A percentile compares a stretch with the other conserved stretches of the same genome.
These are phyloP conservation scores for Agaricus subrufescens DNA, from an alignment of 768 basidiomycete genomes.

Conservation along the genomic window DNA sequence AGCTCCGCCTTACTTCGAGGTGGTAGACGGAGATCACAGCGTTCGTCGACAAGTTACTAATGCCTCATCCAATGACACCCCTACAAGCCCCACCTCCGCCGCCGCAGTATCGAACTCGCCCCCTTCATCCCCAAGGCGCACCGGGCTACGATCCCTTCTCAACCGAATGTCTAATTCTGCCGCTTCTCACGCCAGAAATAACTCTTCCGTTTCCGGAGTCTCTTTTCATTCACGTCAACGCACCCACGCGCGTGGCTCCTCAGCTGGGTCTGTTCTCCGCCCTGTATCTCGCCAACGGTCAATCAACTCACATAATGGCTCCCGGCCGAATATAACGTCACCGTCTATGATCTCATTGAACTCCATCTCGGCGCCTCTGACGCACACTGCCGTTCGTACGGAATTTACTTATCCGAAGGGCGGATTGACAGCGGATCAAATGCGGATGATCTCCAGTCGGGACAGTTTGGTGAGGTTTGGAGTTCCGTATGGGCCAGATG, in stretches of 20 bases:
- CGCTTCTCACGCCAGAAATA: slow-evolving; percentile 24
- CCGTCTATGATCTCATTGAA: slow-evolving; percentile 68
- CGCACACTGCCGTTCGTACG: slow-evolving; percentile 67
- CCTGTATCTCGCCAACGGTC: slow-evolving; percentile 45
- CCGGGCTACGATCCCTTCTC: slow-evolving; percentile 46
- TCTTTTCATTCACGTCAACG: background rate
- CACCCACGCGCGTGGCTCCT: slow-evolving; percentile 30
- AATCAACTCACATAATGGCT: slow-evolving; percentile 28
- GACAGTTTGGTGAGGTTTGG: slow-evolving; percentile 68
- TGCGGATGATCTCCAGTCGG: slow-evolving; percentile 65
- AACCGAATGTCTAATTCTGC: slow-evolving; percentile 29
- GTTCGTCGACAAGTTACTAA: background rate
- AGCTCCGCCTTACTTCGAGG: slow-evolving; percentile 67
- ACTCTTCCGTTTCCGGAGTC: slow-evolving; percentile 24
- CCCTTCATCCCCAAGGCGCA: slow-evolving; percentile 23
- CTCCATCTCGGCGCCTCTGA: slow-evolving; percentile 72
- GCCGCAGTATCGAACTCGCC: background rate
- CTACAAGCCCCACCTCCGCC: background rate
- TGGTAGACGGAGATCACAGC: slow-evolving; percentile 20
- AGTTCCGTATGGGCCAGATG: slow-evolving; percentile 72
- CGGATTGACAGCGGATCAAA: slow-evolving; percentile 58
- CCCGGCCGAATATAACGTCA: slow-evolving; percentile 40
- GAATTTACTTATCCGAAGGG: slow-evolving; percentile 64
- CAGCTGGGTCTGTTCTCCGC: slow-evolving; percentile 37
- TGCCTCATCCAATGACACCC: background rate